Evolutionary conservation across 306 rosid species (phyloP).

Genomic region (Sindora glabra): DNA sequence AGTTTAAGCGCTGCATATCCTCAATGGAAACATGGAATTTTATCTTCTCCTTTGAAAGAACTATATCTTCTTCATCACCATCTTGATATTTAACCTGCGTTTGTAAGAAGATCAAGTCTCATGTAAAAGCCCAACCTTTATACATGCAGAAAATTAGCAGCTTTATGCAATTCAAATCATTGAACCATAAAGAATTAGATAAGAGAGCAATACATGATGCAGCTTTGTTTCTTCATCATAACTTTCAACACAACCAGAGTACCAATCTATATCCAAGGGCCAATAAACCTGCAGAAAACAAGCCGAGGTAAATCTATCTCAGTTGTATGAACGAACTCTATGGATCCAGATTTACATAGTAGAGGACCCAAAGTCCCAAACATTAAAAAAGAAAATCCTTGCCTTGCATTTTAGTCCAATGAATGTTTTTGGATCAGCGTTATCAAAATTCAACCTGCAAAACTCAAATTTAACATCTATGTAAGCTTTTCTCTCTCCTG

Average conservation of each 20-base stretch:
- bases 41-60: slow-evolving; percentile 64
- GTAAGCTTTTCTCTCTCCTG: slow-evolving; percentile 1
- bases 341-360: background rate
- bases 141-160: background rate
- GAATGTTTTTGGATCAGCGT: slow-evolving; percentile 60
- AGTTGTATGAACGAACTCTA: slow-evolving; percentile 14
- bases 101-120: slow-evolving; percentile 5
- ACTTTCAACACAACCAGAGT: slow-evolving; percentile 52
- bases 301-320: background rate
- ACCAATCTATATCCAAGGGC: slow-evolving; percentile 87
- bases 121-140: background rate
- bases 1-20: slow-evolving; percentile 67
- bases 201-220: slow-evolving; percentile 57
- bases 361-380: too few species aligned
- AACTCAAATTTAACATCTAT: slow-evolving; percentile 11
- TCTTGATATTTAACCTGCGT: slow-evolving; percentile 82
- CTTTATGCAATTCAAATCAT: background rate
- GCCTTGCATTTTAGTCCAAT: slow-evolving; percentile 94
- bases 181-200: background rate
- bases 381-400: slow-evolving; percentile 27
- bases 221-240: slow-evolving; percentile 47
- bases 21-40: slow-evolving; percentile 71
- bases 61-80: slow-evolving; percentile 64
- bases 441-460: slow-evolving; percentile 65
- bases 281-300: slow-evolving; percentile 69